These are phyloP conservation scores for Thelonectria olida DNA, from an alignment of 2,329 filamentous ascomycete species.

Conservation along the genomic window DNA sequence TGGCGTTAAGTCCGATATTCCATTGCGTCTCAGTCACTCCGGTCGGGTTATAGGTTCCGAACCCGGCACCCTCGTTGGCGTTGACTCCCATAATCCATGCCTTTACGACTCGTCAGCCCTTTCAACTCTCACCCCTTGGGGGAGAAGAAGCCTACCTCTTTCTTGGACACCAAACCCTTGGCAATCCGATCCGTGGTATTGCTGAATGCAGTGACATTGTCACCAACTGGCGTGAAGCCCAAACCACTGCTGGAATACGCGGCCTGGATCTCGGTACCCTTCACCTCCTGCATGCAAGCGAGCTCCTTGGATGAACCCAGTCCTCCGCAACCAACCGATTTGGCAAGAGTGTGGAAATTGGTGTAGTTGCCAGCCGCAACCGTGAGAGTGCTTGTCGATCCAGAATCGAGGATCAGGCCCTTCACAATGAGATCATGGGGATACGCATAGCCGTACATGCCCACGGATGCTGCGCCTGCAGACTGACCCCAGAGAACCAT, in stretches of 20 bases:
- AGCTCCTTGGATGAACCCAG: conserved; percentile 5
- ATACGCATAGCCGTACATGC: conserved; percentile 58
- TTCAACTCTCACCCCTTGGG: background rate
- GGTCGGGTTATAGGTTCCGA: conserved; percentile 19
- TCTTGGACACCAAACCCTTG: conserved; percentile 23
- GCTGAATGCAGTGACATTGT: conserved; percentile 22
- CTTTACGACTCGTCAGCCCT: background rate
- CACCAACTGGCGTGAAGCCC: conserved; percentile 21
- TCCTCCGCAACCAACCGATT: conserved; percentile 9
- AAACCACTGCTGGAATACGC: conserved; percentile 17
- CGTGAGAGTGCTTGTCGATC: conserved; percentile 18
- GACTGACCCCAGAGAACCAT: conserved; percentile 42
- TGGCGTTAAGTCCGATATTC: conserved; percentile 16
- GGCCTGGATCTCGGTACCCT: conserved; percentile 5
- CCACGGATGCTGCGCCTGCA: conserved; percentile 46
- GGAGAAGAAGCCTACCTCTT: conserved; percentile 11
- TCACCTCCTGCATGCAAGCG: conserved; percentile 8
- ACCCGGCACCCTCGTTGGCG: conserved; percentile 26
- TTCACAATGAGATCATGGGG: conserved; percentile 55
- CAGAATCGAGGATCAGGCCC: conserved; percentile 55
- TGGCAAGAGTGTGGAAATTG: conserved; percentile 16
- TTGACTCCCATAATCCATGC: conserved; percentile 28
- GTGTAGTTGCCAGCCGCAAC: conserved; percentile 9
- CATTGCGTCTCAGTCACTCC: conserved; percentile 15
- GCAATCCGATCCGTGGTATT: conserved; percentile 26